Conservation (phyloP, 345 rosid genomes). For the Turnera subulata region DNA sequence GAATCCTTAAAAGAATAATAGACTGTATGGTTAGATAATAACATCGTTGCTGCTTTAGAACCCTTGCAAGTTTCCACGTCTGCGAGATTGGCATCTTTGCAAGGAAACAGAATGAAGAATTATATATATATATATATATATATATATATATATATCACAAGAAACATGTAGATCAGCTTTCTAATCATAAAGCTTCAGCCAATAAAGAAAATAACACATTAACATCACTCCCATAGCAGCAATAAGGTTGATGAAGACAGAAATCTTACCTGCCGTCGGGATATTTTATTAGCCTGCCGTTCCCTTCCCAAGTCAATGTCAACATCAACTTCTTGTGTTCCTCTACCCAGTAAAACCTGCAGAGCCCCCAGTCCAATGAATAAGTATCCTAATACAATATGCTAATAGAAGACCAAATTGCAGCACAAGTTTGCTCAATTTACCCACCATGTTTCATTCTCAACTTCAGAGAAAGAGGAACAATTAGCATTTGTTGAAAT, state of each 20-base stretch:
- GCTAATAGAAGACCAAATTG: background rate
- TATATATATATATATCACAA: too few species aligned
- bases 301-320: slow-evolving; percentile 76
- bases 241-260: background rate
- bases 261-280: slow-evolving; percentile 70
- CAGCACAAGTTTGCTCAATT: background rate
- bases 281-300: slow-evolving; percentile 57
- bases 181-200: background rate
- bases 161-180: too few species aligned
- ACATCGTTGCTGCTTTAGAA: too few species aligned
- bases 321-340: slow-evolving; percentile 56
- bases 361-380: background rate
- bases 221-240: background rate
- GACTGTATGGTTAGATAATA: too few species aligned
- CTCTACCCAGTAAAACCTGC: slow-evolving; percentile 79
- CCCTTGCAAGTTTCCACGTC: too few species aligned
- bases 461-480: slow-evolving; percentile 6
- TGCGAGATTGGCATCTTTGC: too few species aligned
- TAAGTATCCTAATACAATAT: background rate
- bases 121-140: too few species aligned
- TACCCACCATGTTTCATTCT: background rate
- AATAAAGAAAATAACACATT: background rate
- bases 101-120: too few species aligned
- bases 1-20: too few species aligned
- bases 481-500: background rate